Conservation (phyloP, 176 grass and related monocot genomes). For the Typha latifolia region DNA sequence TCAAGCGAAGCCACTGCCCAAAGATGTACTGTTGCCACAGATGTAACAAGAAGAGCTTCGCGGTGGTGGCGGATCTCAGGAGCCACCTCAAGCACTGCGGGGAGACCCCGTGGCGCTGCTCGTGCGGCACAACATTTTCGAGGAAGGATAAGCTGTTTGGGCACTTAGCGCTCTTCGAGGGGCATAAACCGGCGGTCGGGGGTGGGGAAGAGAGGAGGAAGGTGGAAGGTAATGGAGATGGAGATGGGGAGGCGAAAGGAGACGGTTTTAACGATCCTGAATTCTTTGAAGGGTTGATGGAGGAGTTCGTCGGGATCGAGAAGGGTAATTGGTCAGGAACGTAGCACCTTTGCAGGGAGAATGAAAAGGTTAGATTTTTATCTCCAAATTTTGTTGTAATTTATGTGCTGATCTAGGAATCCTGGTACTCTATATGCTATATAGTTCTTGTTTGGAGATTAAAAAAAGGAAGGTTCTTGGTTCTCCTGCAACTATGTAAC, state of each 20-base stretch:
- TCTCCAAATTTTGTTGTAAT: too few species aligned
- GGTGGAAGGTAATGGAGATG: conserved; percentile 20
- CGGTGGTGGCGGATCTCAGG: conserved; percentile 75
- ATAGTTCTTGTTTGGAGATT: too few species aligned
- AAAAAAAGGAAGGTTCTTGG: too few species aligned
- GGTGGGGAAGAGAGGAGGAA: conserved; percentile 3
- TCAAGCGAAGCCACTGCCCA: conserved; percentile 92
- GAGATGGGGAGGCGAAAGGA: conserved; percentile 26
- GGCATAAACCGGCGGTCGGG: conserved; percentile 57
- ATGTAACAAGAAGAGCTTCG: conserved; percentile 80
- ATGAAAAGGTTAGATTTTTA: too few species aligned
- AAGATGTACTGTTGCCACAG: conserved; percentile 81
- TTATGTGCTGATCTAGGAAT: too few species aligned
- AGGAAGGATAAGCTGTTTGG: conserved; percentile 98
- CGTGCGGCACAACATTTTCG: conserved; percentile 93
- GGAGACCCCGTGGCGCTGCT: conserved; percentile 78
- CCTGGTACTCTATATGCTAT: too few species aligned
- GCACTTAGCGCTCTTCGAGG: conserved; percentile 83
- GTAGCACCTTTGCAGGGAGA: neutral
- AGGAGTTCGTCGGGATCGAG: conserved; percentile 45
- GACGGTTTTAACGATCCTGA: conserved; percentile 36
- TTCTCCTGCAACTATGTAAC: too few species aligned
- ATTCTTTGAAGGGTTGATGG: conserved; percentile 75
- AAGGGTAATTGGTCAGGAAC: conserved; percentile 26
- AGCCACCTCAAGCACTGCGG: conserved; percentile 91